A percentile compares a stretch with the other conserved stretches of the same genome.
phyloP scores from a whole-genome alignment of 1,284 basidiomycete genomes.

The Irpex sp. region DNA sequence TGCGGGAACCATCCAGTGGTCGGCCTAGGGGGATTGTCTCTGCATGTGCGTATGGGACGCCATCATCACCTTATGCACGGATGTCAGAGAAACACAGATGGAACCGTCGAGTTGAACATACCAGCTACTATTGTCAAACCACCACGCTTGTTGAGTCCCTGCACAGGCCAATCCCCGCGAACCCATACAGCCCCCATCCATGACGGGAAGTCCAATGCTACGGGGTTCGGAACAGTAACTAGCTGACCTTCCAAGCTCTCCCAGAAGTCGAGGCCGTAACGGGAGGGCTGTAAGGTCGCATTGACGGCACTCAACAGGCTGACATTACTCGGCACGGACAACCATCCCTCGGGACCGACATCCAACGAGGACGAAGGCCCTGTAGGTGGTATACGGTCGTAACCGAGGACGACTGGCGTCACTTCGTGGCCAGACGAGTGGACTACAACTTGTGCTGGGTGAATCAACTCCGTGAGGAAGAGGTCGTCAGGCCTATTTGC shows the following conservation, averaged over 20 bases:
- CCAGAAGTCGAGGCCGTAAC: constrained; percentile 61
- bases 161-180: constrained; percentile 50
- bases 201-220: constrained; percentile 46
- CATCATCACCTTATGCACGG: constrained; percentile 34
- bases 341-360: constrained; percentile 45
- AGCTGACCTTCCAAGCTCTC: constrained; percentile 56
- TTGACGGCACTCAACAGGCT: constrained; percentile 42
- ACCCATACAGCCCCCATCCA: constrained; percentile 56
- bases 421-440: constrained; percentile 44
- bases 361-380: constrained; percentile 46
- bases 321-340: constrained; percentile 52
- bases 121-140: constrained; percentile 50
- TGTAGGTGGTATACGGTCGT: constrained; percentile 50
- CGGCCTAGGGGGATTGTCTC: constrained; percentile 50
- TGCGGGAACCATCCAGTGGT: constrained; percentile 51
- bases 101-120: constrained; percentile 15
- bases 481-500: constrained; percentile 39
- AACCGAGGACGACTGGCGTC: constrained; percentile 45
- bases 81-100: background rate
- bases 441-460: constrained; percentile 38
- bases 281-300: constrained; percentile 41
- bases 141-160: constrained; percentile 52
- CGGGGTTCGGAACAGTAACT: constrained; percentile 48
- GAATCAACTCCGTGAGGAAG: constrained; percentile 44
- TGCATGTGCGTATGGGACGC: constrained; percentile 50